A percentile compares a stretch with the other conserved stretches of the same genome.
Conservation (phyloP, 805 yeast genomes). For the Clavispora santaluciae region DNA sequence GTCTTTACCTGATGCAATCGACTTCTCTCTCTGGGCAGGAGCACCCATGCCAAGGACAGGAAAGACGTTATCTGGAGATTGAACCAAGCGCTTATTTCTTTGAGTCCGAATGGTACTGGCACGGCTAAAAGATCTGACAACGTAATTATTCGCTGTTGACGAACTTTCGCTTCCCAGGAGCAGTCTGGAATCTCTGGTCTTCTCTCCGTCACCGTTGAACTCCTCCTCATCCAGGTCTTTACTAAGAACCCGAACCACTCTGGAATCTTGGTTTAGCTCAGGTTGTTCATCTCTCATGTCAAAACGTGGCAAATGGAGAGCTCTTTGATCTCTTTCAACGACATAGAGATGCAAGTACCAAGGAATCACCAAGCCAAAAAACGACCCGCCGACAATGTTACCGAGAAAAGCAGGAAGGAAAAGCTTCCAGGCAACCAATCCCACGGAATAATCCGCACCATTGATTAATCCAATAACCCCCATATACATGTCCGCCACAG, state of each 20-base stretch:
- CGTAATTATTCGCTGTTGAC: neutral
- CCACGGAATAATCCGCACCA: conserved; percentile 60
- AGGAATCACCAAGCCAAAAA: conserved; percentile 61
- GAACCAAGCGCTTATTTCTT: neutral
- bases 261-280: conserved; percentile 67
- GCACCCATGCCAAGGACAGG: conserved; percentile 78
- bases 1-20: conserved; percentile 45
- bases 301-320: conserved; percentile 58
- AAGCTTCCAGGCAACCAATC: conserved; percentile 65
- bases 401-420: conserved; percentile 70
- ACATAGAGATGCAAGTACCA: conserved; percentile 70
- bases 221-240: conserved; percentile 7
- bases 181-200: neutral
- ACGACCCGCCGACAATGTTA: conserved; percentile 72
- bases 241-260: conserved; percentile 53
- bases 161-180: conserved; percentile 1
- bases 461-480: conserved; percentile 64
- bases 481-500: conserved; percentile 77
- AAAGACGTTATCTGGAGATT: conserved; percentile 71
- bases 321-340: conserved; percentile 64
- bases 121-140: neutral
- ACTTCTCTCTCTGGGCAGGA: conserved; percentile 51
- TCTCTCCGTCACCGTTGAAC: conserved; percentile 5
- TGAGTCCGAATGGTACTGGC: neutral
- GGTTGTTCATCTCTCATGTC: conserved; percentile 81